phyloP scores from a whole-genome alignment of 139 green algal genomes.

The Coelastrella sp. region DNA sequence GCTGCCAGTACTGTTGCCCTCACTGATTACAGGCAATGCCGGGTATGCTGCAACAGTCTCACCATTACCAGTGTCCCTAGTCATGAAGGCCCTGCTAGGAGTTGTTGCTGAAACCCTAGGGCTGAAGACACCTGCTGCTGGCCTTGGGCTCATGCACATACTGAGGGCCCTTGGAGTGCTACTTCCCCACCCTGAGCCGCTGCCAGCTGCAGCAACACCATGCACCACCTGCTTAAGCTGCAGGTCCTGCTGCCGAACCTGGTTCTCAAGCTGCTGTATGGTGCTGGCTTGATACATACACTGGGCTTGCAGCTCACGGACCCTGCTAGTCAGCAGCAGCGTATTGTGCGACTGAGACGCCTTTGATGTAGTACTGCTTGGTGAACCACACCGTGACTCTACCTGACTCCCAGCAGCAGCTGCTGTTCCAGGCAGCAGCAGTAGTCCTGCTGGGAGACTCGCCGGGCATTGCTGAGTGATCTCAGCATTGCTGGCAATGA shows the following conservation, averaged over 20 bases:
- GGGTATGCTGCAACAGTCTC: neutral
- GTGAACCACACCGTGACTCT: no score
- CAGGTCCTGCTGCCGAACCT: conserved; percentile 4
- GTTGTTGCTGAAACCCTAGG: neutral
- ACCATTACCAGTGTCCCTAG: neutral
- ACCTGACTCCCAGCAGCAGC: no score
- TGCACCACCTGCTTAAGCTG: conserved; percentile 3
- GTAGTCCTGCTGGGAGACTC: neutral
- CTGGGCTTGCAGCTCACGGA: conserved; percentile 4
- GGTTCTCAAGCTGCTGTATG: conserved; percentile 1
- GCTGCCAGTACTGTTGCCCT: no score
- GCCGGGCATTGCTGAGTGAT: neutral
- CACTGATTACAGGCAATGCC: no score
- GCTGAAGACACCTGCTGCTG: neutral
- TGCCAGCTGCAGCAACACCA: neutral
- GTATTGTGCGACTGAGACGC: neutral
- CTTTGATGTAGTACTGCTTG: neutral
- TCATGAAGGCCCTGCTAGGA: neutral
- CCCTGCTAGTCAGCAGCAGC: conserved; percentile 1
- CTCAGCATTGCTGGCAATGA: neutral
- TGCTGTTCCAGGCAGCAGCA: neutral
- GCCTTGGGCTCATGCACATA: neutral
- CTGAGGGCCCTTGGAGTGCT: neutral
- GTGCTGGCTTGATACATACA: neutral
- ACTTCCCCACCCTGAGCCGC: neutral